These are phyloP conservation scores for Keithomyces neogunnii DNA, from an alignment of 2,329 filamentous ascomycete genomes.

Conservation along the genomic window DNA sequence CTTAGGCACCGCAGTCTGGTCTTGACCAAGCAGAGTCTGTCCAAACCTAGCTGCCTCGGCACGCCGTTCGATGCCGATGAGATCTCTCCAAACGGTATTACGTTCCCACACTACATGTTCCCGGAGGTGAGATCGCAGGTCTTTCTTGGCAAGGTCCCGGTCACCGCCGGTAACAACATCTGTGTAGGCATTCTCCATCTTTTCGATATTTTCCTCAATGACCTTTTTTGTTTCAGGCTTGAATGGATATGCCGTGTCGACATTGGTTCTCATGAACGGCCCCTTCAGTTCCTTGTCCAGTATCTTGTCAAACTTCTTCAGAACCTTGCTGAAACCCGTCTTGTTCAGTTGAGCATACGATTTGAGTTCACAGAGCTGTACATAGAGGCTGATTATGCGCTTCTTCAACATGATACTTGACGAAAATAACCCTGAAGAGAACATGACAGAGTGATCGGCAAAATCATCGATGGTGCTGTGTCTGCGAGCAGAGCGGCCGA, in stretches of 20 bases:
- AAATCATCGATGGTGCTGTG: constrained; percentile 70
- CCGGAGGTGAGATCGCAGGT: constrained; percentile 80
- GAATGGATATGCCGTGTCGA: constrained; percentile 78
- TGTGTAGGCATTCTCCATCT: constrained; percentile 74
- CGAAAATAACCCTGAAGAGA: constrained; percentile 52
- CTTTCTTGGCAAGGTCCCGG: constrained; percentile 65
- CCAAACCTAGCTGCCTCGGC: constrained; percentile 91
- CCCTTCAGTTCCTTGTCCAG: constrained; percentile 72
- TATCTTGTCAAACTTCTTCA: constrained; percentile 99
- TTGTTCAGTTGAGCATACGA: constrained; percentile 94
- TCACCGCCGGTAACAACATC: constrained; percentile 78
- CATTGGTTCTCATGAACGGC: constrained; percentile 64
- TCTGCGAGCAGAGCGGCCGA: constrained; percentile 46
- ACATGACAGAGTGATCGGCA: constrained; percentile 62
- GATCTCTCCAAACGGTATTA: constrained; percentile 97
- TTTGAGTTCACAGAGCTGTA: constrained; percentile 88
- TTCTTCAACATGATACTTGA: constrained; percentile 86
- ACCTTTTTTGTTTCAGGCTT: constrained; percentile 59
- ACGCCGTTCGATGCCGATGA: constrained; percentile 95
- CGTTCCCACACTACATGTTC: constrained; percentile 99
- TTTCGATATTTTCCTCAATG: constrained; percentile 62
- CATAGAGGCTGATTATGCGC: constrained; percentile 77
- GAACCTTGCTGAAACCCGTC: constrained; percentile 90
- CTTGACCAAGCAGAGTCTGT: constrained; percentile 70
- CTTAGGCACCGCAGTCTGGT: constrained; percentile 57